Evolutionary conservation across 768 basidiomycete species (phyloP), one percentile per base, ranked within the genome.

Genomic region (Mycena maculata): DNA sequence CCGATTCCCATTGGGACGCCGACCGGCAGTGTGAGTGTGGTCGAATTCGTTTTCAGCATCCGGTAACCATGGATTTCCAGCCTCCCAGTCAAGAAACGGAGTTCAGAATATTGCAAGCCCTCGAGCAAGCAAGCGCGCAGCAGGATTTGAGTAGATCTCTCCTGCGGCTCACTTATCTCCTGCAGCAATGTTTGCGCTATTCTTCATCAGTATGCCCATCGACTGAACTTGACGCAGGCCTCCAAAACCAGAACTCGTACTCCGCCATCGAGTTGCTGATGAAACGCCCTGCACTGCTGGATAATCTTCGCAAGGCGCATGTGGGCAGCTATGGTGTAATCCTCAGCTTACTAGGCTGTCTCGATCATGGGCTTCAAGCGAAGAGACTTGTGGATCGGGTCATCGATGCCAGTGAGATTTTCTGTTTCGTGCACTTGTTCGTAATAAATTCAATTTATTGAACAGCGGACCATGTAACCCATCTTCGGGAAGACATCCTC

Each of bases 251-350:
- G 70, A 87, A 87, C 58, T 89, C 92, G 0, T 88, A 93, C 69
- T 91, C 91, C 10, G 95, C 94, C 0, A 92, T 98, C 31, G 89
- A 92, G 66, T 84, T 98, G 20, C 86, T 99, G 4, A 89, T 96
- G 77, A 83, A 87, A 0, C 90, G 95, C 41, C 92, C 96, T 0
- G 78, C 87, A 0, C 80, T 99, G 1, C 81, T 98, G 38, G 95
- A 98, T 60, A 93, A 90, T 73, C 82, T 98, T 16, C 90, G 95
- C 49, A 96, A 92, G 73, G 96, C 96, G 1, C 88, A 97, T 69
- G 88, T 91, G 83, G 98, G 98, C 47, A 95, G 92, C 71, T 99
- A 98, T 75, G 90, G 95, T 54, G 83, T 96, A 44, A 91, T 99
- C 42, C 86, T 99, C 31, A 95, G 94, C 74, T 84, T 99, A 49